These are phyloP conservation scores for Petunia axillaris DNA, from an alignment of 257 asterid species.

Conservation along the genomic window DNA sequence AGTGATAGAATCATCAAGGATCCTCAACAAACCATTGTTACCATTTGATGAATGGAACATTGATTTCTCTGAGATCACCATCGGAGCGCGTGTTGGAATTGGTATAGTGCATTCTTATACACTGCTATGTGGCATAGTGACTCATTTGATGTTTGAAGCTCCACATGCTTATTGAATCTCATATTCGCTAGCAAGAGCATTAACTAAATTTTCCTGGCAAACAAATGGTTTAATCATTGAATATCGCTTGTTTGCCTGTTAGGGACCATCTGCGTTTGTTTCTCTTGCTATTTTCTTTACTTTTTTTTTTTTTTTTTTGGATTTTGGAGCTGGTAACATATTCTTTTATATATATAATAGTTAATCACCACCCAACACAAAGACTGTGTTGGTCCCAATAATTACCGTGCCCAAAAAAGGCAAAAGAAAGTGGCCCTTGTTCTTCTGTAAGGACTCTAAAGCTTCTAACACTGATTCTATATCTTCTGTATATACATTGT, in stretches of 20 bases:
- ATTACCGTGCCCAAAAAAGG: too few species aligned
- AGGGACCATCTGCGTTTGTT: conserved; percentile 13
- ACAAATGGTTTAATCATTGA: conserved; percentile 3
- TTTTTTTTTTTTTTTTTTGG: too few species aligned
- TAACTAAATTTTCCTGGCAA: neutral
- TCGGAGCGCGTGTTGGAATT: conserved; percentile 87
- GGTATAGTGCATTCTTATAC: conserved; percentile 51
- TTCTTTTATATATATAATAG: too few species aligned
- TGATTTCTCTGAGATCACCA: conserved; percentile 76
- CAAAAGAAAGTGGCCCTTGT: too few species aligned
- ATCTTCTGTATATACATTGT: too few species aligned
- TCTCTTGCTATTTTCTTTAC: neutral
- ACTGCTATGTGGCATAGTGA: conserved; percentile 1
- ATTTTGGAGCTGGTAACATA: too few species aligned
- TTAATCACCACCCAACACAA: too few species aligned
- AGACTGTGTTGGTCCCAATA: too few species aligned
- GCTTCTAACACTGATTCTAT: too few species aligned
- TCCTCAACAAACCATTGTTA: conserved; percentile 71
- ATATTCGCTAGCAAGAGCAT: neutral
- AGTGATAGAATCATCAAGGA: conserved; percentile 74
- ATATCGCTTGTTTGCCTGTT: conserved; percentile 2
- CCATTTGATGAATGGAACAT: conserved; percentile 90
- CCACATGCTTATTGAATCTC: conserved; percentile 20
- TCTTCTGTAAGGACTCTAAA: too few species aligned
- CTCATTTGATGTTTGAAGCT: neutral